Base-by-base conservation (phyloP, 2,329 filamentous ascomycete genomes). In the Penicillium occitanis region DNA sequence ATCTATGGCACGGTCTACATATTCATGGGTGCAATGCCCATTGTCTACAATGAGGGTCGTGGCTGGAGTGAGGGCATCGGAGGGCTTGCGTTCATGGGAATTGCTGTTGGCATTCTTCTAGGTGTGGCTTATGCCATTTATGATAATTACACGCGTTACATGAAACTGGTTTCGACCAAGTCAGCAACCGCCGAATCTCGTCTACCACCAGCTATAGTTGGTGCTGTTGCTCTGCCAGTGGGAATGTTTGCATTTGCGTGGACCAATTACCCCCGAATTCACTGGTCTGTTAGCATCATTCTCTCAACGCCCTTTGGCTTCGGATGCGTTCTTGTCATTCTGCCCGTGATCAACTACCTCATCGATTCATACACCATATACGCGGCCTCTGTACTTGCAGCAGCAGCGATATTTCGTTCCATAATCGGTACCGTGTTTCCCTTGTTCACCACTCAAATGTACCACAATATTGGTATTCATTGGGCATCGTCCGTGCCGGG, bases 161-260 rank as follows among this genome's bases (percentile, higher is more conserved):
- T 69, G 35, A 65, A 70, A 64, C 73, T 83, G 25, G 75, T 78
- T 33, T 76, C 78, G 28, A 74, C 78, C n/a, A 69, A 81, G 19
- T 76, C 78, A 6, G 86, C 86, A 17, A 82, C 86, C 63, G 85
- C 85, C 14, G 85, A 87, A 75, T 83, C 81, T 40, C 82, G 81
- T 46, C 70, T 85, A 1, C 80, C 82, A 4, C 78, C 80, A 25
- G 77, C 75, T 44, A 81, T 83, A 46, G 67, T 81, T 4, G 80
- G 80, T 25, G 77, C 77, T 68, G 78, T 83, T 33, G 73, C 76
- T 13, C 76, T 87, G 59, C 84, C 85, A 0, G 74, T 85, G 57
- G 80, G 82, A 10, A 76, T 86, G 7, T 84, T 86, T 73, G 84
- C 82, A 81, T 82, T 86, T 60, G 84, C 83, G 1, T 86, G 84